Evolutionary conservation across 2,329 filamentous ascomycete genomes (phyloP), one percentile per base, ranked within the genome.

Genomic region (Apiospora saccharicola): DNA sequence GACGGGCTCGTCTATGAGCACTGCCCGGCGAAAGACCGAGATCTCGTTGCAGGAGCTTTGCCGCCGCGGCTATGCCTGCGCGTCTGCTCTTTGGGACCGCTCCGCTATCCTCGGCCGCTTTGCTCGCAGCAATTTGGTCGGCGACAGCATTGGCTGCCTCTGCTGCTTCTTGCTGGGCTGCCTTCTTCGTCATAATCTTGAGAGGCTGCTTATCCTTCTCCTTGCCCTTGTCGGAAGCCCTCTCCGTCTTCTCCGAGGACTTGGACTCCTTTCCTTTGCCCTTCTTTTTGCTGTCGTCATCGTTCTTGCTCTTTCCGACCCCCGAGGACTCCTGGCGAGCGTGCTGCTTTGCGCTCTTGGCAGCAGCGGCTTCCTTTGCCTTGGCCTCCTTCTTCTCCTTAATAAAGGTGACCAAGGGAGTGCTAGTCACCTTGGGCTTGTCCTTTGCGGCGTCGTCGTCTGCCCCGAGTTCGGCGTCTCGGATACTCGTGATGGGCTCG

Each of bases 391-490:
- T 98, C 84, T 97, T 98, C 81, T 98, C 95, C 75, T 93, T 93
- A 47, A 98, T 87, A 75, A 92, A 97, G 79, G 98, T 94, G 71
- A 98, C 93, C 70, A 99, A 84, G 0, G 96, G 96, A 0, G 96
- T 98, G 0, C 92, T 95, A 34, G 90, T 94, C 68, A 93, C 87
- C 78, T 94, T 93, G 47, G 81, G 74, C 70, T 89, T 88, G 4
- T 87, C 82, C 53, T 87, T 88, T 16, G 79, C 75, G 5, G 83
- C 74, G 44, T 90, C 87, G 37, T 88, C 83, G 34, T 87, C 87
- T 0, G 85, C 82, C 13, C 87, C 84, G 7, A 82, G 81, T 22
- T 88, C 85, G 14, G 80, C 77, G n/a, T 90, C 87, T 70, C 86
- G 89, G 6, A 84, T 78, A 1, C 84, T 83, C 12, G 82, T 82